Base-by-base conservation (phyloP, 2,329 filamentous ascomycete species). In the Verticillium nubilum region DNA sequence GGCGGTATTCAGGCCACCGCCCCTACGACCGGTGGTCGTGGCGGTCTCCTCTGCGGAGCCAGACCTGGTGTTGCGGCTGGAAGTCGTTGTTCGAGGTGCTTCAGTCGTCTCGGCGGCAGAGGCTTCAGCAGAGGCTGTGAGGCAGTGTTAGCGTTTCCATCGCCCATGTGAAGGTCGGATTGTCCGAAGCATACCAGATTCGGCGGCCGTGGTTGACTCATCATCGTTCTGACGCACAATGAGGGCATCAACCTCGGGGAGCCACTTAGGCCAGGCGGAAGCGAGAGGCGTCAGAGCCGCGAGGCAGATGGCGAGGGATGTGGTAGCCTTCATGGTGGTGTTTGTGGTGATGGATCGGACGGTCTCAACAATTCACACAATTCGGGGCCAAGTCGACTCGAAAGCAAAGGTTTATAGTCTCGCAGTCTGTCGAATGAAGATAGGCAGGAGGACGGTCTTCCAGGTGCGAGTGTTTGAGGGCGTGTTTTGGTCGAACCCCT, bases 251-350 rank as follows among this genome's bases (percentile, higher is more conserved):
- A 79, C 54, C 13, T 81, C 77, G 19, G 83, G 83, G 37, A 86
- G 72, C 78, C 80, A 85, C 62, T 70, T 72, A 23, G 83, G 80
- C 84, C 83, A 86, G 59, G 79, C 83, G 58, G 81, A 77, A n/a
- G 78, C 78, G 25, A 83, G 64, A 17, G 79, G 76, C 19, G 61
- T 58, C 52, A 61, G 60, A 59, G 59, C 63, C 25, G 63, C 62
- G 53, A 64, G 58, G 61, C 50, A 60, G 35, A 63, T 58, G 61
- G 63, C 64, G 60, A 69, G 64, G 54, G 65, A 63, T 23, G 60
- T 62, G 15, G 50, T 56, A 15, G 59, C 59, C 61, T 64, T 64
- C 62, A 64, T 64, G 23, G 42, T 50, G 42, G 25, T 25, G n/a
- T 23, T 23, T 25, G 6, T 26, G 9, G 7, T 9, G 19, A 19